Base-by-base conservation (phyloP, 768 basidiomycete genomes). In the Galerina sulciceps region DNA sequence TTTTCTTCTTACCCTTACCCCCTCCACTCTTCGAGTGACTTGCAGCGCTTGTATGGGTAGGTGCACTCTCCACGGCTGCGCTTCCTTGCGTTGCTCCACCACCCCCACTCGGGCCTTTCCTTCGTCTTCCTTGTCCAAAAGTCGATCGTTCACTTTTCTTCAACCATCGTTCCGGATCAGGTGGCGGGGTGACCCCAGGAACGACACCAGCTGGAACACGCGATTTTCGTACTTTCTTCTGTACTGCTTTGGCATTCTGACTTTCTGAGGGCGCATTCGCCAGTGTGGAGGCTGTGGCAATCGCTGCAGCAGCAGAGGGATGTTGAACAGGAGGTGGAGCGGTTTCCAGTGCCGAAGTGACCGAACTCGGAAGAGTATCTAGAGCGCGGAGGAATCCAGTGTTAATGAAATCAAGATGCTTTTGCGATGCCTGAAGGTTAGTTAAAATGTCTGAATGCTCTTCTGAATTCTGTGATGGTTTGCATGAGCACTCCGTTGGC, bases 381-480 rank as follows among this genome's bases (percentile, higher is more conserved):
- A 93, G 78, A 22, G 84, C 80, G 59, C 76, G 86, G 37, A 85
- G 77, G 75, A 84, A 94, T 45, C 83, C 86, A 22, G 84, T 81
- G 67, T 84, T 84, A 71, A 93, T 84, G 76, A 96, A 97, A 68
- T 94, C 90, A 56, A 93, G 83, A 69, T 94, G 93, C 58, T 82
- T 81, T 68, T 92, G 86, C 2, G 93, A 82, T 4, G 94, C 93
- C 56, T 85, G 79, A 57, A 96, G 85, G 73, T 97, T 96, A 60
- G 87, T 93, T 38, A 89, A 78, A 68, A 96, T 87, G 69, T 96
- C 94, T 4, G 90, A 84, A 68, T 94, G 85, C 76, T 96, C 94
- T 66, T 96, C 91, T 23, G 92, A 89, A 66, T 87, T 78, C 94
- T 94, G 69, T 54, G 40, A 3, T 10, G 47, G 34, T 61, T n/a